Evolutionary conservation across 2,329 filamentous ascomycete species (phyloP).

Genomic region (Metarhizium rileyi): DNA sequence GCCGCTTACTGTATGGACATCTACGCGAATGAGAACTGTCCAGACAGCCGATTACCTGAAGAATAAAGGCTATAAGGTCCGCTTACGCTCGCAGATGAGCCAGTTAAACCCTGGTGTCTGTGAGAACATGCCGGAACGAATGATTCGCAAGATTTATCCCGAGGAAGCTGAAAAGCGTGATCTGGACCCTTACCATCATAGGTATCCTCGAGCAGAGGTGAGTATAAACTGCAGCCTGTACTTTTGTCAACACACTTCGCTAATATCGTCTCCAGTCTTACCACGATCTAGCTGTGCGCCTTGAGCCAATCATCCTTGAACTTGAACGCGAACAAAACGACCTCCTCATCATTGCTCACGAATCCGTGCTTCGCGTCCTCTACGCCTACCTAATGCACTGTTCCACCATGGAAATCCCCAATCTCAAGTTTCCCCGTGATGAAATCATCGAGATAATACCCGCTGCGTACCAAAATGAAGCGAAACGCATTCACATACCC

Average conservation of each 20-base stretch:
- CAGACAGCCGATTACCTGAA: slow-evolving; percentile 82
- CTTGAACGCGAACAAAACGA: slow-evolving; percentile 95
- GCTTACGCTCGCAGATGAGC: slow-evolving; percentile 91
- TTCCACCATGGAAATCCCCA: slow-evolving; percentile 88
- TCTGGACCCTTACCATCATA: slow-evolving; percentile 89
- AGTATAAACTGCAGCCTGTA: background rate
- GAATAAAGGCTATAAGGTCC: slow-evolving; percentile 70
- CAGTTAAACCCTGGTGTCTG: slow-evolving; percentile 95
- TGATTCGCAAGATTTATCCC: slow-evolving; percentile 73
- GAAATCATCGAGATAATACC: slow-evolving; percentile 99
- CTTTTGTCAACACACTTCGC: background rate
- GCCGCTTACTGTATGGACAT: slow-evolving; percentile 88
- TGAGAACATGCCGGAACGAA: slow-evolving; percentile 80
- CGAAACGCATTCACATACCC: slow-evolving; percentile 81
- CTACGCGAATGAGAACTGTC: slow-evolving; percentile 78
- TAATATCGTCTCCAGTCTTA: slow-evolving; percentile 59
- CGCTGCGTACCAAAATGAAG: slow-evolving; percentile 93
- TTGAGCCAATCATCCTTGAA: slow-evolving; percentile 96
- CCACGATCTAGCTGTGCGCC: slow-evolving; percentile 92
- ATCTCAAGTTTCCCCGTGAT: slow-evolving; percentile 84
- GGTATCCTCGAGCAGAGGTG: slow-evolving; percentile 89
- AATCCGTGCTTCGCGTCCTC: slow-evolving; percentile 91
- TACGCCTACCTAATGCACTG: slow-evolving; percentile 99
- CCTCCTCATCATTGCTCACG: slow-evolving; percentile 95
- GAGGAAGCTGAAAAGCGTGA: slow-evolving; percentile 92